Percentiles rank a stretch among this genome's conserved stretches.
These are phyloP conservation scores for Verbena officinalis DNA, from an alignment of 257 asterid species.

Conservation along the genomic window DNA sequence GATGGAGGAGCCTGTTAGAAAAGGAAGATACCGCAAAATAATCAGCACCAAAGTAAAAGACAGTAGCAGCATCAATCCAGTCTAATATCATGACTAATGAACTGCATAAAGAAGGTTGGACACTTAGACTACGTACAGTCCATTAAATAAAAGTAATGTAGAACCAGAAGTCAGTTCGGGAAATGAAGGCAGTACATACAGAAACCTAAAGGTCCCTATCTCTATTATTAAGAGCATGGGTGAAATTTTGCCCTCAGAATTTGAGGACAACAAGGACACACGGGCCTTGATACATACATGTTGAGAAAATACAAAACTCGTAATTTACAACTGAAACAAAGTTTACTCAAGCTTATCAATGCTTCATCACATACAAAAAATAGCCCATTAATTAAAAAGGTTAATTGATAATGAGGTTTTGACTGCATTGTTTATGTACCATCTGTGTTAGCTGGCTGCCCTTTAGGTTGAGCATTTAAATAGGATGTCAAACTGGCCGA, in stretches of 20 bases:
- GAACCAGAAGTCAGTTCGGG: neutral
- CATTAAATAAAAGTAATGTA: neutral
- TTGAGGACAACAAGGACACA: conserved; percentile 5
- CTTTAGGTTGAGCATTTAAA: neutral
- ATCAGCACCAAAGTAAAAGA: conserved; percentile 17
- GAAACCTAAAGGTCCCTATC: neutral
- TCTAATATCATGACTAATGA: neutral
- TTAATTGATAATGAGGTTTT: neutral
- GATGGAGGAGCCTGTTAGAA: conserved; percentile 83
- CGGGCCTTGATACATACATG: neutral
- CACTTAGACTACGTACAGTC: neutral
- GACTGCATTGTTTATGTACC: neutral
- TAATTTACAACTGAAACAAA: neutral
- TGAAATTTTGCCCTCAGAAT: neutral
- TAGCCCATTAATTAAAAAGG: neutral
- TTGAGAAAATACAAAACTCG: neutral
- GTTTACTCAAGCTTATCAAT: neutral
- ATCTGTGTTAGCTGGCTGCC: neutral
- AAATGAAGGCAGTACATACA: neutral
- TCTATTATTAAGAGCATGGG: neutral
- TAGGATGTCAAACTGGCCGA: neutral
- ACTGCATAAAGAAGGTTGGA: neutral
- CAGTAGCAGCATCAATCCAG: conserved; percentile 13
- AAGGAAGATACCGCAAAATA: conserved; percentile 14
- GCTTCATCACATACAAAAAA: neutral